phyloP scores from a whole-genome alignment of 2,329 filamentous ascomycete genomes.

The Nothopassalora personata region DNA sequence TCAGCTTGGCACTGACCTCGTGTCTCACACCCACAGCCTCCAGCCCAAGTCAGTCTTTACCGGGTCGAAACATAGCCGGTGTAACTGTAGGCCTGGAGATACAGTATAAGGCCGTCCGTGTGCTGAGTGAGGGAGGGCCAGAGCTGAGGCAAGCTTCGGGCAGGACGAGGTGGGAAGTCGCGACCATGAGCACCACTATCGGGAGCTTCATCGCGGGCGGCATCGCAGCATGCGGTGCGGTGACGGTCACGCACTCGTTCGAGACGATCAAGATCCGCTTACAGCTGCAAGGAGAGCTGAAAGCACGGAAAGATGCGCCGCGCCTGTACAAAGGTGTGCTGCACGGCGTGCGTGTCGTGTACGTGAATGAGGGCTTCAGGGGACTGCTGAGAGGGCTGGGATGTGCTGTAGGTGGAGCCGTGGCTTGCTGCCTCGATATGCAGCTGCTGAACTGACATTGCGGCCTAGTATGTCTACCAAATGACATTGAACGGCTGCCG shows the following conservation, averaged over 20 bases:
- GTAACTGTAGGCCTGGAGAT: not conserved
- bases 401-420: slow-evolving; percentile 56
- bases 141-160: not conserved
- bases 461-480: slow-evolving; percentile 77
- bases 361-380: slow-evolving; percentile 79
- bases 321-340: slow-evolving; percentile 87
- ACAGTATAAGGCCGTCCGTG: too few relatives aligned
- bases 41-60: not conserved
- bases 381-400: slow-evolving; percentile 86
- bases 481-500: slow-evolving; percentile 94
- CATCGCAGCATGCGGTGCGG: slow-evolving; percentile 92
- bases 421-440: not conserved
- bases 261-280: slow-evolving; percentile 98
- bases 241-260: slow-evolving; percentile 95
- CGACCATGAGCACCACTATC: slow-evolving; percentile 44
- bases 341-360: slow-evolving; percentile 84
- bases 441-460: not conserved
- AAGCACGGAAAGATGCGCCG: slow-evolving; percentile 76
- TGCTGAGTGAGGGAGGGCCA: too few relatives aligned
- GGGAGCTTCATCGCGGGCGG: slow-evolving; percentile 88
- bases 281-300: slow-evolving; percentile 93
- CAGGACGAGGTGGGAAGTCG: not conserved
- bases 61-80: not conserved
- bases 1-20: not conserved
- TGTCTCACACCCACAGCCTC: not conserved